These are phyloP conservation scores for Pseudocercospora musae DNA, from an alignment of 2,329 filamentous ascomycete genomes.

Conservation along the genomic window DNA sequence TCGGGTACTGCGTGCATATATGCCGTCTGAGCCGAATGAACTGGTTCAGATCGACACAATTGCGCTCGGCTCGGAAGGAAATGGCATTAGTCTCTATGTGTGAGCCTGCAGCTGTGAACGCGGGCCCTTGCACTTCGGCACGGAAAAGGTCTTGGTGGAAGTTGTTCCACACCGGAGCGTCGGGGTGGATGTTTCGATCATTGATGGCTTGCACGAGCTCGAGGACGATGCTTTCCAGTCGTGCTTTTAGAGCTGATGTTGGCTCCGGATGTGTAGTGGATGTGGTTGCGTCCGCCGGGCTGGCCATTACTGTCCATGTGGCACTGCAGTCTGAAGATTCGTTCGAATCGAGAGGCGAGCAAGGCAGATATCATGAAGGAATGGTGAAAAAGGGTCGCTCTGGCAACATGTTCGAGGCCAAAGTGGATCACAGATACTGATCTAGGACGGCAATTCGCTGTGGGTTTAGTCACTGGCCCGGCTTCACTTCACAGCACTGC, in stretches of 20 bases:
- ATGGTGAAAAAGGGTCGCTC: no score
- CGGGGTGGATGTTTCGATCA: background rate
- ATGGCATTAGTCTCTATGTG: background rate
- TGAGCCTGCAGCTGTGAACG: background rate
- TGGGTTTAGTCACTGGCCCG: no score
- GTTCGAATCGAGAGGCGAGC: no score
- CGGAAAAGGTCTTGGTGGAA: background rate
- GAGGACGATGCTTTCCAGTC: background rate
- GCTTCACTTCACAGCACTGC: conserved; percentile 35
- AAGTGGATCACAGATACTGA: no score
- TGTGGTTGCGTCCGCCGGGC: background rate
- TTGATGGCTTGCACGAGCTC: background rate
- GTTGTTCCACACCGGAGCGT: background rate
- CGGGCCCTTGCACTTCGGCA: background rate
- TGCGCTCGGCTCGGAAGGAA: background rate
- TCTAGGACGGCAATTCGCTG: no score
- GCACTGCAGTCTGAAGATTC: no score
- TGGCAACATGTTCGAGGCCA: no score
- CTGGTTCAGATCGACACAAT: background rate
- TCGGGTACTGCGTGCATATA: background rate
- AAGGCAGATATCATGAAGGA: no score
- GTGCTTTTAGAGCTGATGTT: background rate
- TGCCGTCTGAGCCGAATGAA: background rate
- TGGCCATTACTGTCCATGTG: no score
- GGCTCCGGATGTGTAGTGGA: background rate